Percentiles rank a stretch among this genome's conserved stretches.
These are phyloP conservation scores for Talaromyces pinophilus DNA, from an alignment of 2,329 filamentous ascomycete species.

Conservation along the genomic window DNA sequence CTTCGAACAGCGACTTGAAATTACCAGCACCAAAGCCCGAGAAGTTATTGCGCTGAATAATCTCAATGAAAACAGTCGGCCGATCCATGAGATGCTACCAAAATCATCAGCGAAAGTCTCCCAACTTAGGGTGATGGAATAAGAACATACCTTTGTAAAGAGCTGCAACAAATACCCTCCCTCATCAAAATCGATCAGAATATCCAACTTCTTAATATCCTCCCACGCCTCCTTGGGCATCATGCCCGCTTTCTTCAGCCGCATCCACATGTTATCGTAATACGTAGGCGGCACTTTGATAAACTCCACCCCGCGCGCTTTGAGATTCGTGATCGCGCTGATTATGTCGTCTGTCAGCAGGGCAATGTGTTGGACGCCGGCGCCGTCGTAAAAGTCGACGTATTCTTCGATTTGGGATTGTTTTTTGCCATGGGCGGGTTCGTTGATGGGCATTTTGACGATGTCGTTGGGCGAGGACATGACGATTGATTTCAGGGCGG, in stretches of 20 bases:
- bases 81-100: slow-evolving; percentile 79
- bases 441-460: slow-evolving; percentile 99
- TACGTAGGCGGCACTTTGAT: slow-evolving; percentile 87
- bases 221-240: slow-evolving; percentile 77
- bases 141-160: slow-evolving; percentile 63
- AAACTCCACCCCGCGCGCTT: slow-evolving; percentile 87
- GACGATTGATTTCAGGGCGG: slow-evolving; percentile 82
- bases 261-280: slow-evolving; percentile 73
- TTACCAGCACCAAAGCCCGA: slow-evolving; percentile 92
- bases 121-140: neutral
- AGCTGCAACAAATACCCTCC: slow-evolving; percentile 76
- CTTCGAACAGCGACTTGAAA: slow-evolving; percentile 93
- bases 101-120: neutral
- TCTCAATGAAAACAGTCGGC: slow-evolving; percentile 93
- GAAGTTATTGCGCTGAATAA: slow-evolving; percentile 89
- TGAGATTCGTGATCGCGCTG: slow-evolving; percentile 71
- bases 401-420: slow-evolving; percentile 94
- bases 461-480: slow-evolving; percentile 83
- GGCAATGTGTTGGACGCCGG: slow-evolving; percentile 92
- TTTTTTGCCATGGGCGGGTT: slow-evolving; percentile 86
- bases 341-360: slow-evolving; percentile 82
- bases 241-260: slow-evolving; percentile 65
- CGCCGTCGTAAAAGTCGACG: slow-evolving; percentile 83
- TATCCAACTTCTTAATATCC: slow-evolving; percentile 73
- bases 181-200: slow-evolving; percentile 94